These are phyloP conservation scores for Gamarada debralockiae DNA, from an alignment of 495 filamentous ascomycete species.

Conservation along the genomic window DNA sequence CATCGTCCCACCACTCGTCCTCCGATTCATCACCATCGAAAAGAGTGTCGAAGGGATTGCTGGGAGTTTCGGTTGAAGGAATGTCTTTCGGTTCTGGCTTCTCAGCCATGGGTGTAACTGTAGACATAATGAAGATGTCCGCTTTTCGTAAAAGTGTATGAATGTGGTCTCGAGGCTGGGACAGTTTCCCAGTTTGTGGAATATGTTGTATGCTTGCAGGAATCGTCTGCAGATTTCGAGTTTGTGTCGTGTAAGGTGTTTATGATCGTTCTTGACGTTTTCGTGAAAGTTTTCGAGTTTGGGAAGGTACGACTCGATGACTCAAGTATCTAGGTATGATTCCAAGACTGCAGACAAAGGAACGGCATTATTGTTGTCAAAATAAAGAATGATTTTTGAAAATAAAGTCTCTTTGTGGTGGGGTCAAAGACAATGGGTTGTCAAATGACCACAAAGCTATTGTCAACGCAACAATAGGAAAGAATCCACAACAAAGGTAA, in stretches of 20 bases:
- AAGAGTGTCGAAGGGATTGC: conserved; percentile 15
- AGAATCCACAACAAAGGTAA: conserved; percentile 10
- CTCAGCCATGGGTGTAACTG: background rate
- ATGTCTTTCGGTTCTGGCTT: conserved; percentile 1
- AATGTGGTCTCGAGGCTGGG: too few species aligned
- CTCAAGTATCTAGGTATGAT: background rate
- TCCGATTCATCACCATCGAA: conserved; percentile 19
- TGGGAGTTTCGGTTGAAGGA: background rate
- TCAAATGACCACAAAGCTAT: background rate
- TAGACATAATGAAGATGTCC: conserved; percentile 8
- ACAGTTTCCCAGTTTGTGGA: too few species aligned
- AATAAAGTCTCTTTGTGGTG: conserved; percentile 1
- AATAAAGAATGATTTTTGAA: conserved; percentile 15
- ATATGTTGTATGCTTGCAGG: too few species aligned
- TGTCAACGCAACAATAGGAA: conserved; percentile 4
- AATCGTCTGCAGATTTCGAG: too few species aligned
- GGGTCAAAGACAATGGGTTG: conserved; percentile 17
- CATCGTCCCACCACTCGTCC: conserved; percentile 27
- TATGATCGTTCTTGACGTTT: conserved; percentile 1
- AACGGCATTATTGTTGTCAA: conserved; percentile 6
- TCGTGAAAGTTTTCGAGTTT: background rate
- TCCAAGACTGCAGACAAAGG: conserved; percentile 1
- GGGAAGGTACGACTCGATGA: conserved; percentile 3
- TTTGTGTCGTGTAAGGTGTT: background rate
- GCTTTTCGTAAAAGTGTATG: too few species aligned